A percentile compares a stretch with the other conserved stretches of the same genome.
Conservation (phyloP, 352 stramenopile genomes). For the Globisporangium ultimum region DNA sequence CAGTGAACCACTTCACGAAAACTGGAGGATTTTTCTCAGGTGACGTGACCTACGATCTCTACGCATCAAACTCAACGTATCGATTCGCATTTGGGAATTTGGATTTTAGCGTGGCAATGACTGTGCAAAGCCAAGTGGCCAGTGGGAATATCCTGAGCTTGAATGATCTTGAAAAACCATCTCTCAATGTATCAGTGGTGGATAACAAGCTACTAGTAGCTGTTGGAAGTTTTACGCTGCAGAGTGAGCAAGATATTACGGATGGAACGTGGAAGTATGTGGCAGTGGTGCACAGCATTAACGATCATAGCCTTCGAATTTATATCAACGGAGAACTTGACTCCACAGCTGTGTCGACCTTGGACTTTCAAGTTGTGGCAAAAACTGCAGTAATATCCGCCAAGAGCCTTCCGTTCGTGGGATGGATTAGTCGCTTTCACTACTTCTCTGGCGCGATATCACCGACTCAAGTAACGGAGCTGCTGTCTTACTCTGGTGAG, state of each 20-base stretch:
- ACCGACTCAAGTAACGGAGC: constrained; percentile 26
- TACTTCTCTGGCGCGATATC: constrained; percentile 39
- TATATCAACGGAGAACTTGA: constrained; percentile 6
- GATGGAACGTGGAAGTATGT: constrained; percentile 8
- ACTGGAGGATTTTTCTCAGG: constrained; percentile 7
- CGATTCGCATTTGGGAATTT: constrained; percentile 40
- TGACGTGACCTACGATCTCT: constrained; percentile 1
- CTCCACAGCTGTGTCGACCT: neutral
- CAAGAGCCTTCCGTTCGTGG: constrained; percentile 18
- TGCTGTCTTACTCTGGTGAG: constrained; percentile 42
- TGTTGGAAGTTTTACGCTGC: neutral
- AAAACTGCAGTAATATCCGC: constrained; percentile 22
- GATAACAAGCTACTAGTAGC: constrained; percentile 4
- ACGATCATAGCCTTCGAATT: neutral
- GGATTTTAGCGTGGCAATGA: constrained; percentile 39
- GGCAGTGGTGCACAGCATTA: constrained; percentile 1
- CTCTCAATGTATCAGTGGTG: neutral
- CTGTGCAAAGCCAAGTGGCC: constrained; percentile 9
- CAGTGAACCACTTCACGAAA: constrained; percentile 1
- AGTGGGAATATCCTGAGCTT: constrained; percentile 8
- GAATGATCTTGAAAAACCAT: neutral
- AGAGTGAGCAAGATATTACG: neutral
- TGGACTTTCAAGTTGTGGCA: constrained; percentile 7
- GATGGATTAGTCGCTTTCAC: constrained; percentile 47
- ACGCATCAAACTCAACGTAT: constrained; percentile 4